Conservation (phyloP, 1,284 basidiomycete genomes). For the Fomitopsis pinicola region DNA sequence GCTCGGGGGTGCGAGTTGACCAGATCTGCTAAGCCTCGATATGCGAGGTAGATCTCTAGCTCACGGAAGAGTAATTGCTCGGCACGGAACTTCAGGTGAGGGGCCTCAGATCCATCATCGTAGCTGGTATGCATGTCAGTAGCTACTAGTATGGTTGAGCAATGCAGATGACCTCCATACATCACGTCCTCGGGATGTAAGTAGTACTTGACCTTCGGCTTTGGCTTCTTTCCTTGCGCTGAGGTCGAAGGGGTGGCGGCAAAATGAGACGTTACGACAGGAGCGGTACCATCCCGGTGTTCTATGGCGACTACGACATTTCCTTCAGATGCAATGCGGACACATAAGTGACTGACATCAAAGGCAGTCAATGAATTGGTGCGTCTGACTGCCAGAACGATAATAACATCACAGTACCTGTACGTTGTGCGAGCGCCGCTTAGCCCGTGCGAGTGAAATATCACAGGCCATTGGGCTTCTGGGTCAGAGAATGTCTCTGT, state of each 20-base stretch:
- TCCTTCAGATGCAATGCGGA: constrained; percentile 66
- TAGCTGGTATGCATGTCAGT: background rate
- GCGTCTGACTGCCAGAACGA: background rate
- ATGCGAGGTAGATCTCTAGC: constrained; percentile 62
- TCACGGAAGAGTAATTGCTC: constrained; percentile 66
- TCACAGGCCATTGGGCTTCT: constrained; percentile 53
- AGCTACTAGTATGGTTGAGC: background rate
- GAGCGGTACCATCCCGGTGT: constrained; percentile 73
- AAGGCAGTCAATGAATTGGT: background rate
- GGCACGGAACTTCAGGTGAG: constrained; percentile 31
- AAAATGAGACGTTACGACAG: constrained; percentile 33
- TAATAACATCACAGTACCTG: constrained; percentile 40
- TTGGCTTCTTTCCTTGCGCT: constrained; percentile 15
- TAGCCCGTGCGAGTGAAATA: constrained; percentile 81
- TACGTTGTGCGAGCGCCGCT: constrained; percentile 73
- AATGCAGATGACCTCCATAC: constrained; percentile 10
- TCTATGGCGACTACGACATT: constrained; percentile 75
- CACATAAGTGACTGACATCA: constrained; percentile 59
- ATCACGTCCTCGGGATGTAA: constrained; percentile 21
- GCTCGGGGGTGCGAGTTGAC: constrained; percentile 4
- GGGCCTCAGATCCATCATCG: constrained; percentile 6
- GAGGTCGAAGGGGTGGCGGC: constrained; percentile 14
- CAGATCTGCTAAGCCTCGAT: constrained; percentile 22
- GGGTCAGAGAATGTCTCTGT: constrained; percentile 1
- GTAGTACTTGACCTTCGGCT: constrained; percentile 17